A percentile compares a stretch with the other conserved stretches of the same genome.
Conservation (phyloP, 106 monocot genomes). For the Gastrodia elata region DNA sequence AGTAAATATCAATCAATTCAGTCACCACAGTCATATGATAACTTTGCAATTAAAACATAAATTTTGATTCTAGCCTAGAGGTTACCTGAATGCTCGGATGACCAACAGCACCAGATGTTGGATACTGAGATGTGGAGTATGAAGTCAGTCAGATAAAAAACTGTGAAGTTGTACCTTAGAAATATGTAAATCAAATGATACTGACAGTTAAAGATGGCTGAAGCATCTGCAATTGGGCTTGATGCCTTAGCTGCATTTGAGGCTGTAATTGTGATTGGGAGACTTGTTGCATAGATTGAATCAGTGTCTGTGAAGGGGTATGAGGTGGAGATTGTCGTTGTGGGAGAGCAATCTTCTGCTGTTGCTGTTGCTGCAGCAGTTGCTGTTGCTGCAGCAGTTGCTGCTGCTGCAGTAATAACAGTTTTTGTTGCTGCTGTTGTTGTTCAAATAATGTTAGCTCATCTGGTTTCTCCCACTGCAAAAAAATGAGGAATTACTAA, state of each 20-base stretch:
- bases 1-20: background rate
- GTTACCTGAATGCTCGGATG: conserved; percentile 60
- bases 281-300: conserved; percentile 21
- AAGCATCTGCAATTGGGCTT: conserved; percentile 44
- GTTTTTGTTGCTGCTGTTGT: conserved; percentile 65
- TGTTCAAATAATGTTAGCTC: conserved; percentile 77
- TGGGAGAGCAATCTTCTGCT: conserved; percentile 45
- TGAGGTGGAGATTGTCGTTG: conserved; percentile 54
- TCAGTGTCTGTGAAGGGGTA: conserved; percentile 27
- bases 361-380: conserved; percentile 22
- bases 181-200: conserved; percentile 8
- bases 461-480: conserved; percentile 99
- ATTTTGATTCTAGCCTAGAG: background rate
- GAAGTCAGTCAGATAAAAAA: background rate
- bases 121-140: conserved; percentile 28
- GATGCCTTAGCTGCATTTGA: conserved; percentile 79
- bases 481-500: background rate
- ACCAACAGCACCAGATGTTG: conserved; percentile 26
- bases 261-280: conserved; percentile 41
- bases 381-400: background rate
- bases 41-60: background rate
- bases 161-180: background rate
- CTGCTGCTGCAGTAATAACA: conserved; percentile 1
- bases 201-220: conserved; percentile 38
- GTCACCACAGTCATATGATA: background rate